Conservation (phyloP, 2,329 filamentous ascomycete species). For the Sphaerostilbella broomeana region DNA sequence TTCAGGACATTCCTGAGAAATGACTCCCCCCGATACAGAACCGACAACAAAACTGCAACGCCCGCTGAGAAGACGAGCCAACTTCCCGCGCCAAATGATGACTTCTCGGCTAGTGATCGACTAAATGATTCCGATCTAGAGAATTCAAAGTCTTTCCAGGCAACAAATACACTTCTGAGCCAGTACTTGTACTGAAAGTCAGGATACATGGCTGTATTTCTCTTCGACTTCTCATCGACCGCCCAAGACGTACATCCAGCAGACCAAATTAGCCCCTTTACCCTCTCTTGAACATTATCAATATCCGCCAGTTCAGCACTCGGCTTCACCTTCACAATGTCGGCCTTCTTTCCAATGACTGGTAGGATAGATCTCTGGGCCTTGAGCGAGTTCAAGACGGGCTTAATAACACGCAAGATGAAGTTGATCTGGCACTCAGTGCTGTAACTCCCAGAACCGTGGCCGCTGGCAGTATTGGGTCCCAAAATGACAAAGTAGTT, state of each 20-base stretch:
- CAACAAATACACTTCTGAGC: conserved; percentile 39
- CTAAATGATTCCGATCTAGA: too few species aligned
- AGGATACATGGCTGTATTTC: conserved; percentile 47
- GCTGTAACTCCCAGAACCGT: conserved; percentile 43
- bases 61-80: too few species aligned
- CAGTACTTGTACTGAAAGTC: conserved; percentile 45
- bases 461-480: conserved; percentile 36
- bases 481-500: conserved; percentile 34
- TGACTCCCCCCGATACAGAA: too few species aligned
- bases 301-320: conserved; percentile 21
- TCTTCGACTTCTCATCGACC: conserved; percentile 37
- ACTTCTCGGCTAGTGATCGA: too few species aligned
- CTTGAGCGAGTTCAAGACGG: conserved; percentile 27
- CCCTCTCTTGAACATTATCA: conserved; percentile 33
- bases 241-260: conserved; percentile 48
- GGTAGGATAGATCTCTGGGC: conserved; percentile 5
- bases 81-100: too few species aligned
- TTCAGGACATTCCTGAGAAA: too few species aligned
- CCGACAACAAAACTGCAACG: too few species aligned
- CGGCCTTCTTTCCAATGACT: conserved; percentile 15
- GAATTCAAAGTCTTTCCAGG: conserved; percentile 32
- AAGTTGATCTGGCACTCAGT: conserved; percentile 48
- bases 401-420: conserved; percentile 26
- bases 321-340: conserved; percentile 26
- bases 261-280: conserved; percentile 40